Evolutionary conservation across 352 stramenopile genomes (phyloP).

Genomic region (Phytopythium aichiense): DNA sequence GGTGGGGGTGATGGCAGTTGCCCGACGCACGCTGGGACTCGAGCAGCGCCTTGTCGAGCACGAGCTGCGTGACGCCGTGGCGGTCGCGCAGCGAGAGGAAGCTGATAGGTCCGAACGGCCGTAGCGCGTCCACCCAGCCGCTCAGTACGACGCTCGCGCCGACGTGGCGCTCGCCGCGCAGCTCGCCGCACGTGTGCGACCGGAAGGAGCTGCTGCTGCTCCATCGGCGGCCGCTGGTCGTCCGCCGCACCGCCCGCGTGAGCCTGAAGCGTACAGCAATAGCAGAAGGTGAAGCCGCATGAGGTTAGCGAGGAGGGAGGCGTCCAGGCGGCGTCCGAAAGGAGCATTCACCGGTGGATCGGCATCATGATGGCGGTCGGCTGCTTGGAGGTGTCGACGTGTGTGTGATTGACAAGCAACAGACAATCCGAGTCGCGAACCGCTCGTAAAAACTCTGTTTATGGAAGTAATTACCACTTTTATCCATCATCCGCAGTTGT

Average conservation of each 20-base stretch:
- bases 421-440: not conserved
- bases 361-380: not conserved
- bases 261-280: conserved; percentile 9
- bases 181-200: conserved; percentile 71
- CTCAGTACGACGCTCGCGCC: conserved; percentile 63
- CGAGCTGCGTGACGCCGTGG: conserved; percentile 75
- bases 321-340: not conserved
- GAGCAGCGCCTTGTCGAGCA: conserved; percentile 62
- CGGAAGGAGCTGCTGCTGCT: conserved; percentile 40
- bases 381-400: not conserved
- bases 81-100: conserved; percentile 83
- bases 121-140: conserved; percentile 79
- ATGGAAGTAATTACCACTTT: not conserved
- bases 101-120: conserved; percentile 68
- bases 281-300: not conserved
- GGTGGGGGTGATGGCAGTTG: not conserved
- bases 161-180: conserved; percentile 37
- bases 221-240: conserved; percentile 6
- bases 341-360: not conserved
- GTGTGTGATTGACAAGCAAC: not conserved
- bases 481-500: not conserved
- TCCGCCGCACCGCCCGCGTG: conserved; percentile 10
- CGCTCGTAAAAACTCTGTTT: not conserved
- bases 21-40: conserved; percentile 22
- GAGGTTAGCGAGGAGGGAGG: not conserved